Conservation (phyloP, 1,284 basidiomycete species). For the Uromyces viciae-fabae region DNA sequence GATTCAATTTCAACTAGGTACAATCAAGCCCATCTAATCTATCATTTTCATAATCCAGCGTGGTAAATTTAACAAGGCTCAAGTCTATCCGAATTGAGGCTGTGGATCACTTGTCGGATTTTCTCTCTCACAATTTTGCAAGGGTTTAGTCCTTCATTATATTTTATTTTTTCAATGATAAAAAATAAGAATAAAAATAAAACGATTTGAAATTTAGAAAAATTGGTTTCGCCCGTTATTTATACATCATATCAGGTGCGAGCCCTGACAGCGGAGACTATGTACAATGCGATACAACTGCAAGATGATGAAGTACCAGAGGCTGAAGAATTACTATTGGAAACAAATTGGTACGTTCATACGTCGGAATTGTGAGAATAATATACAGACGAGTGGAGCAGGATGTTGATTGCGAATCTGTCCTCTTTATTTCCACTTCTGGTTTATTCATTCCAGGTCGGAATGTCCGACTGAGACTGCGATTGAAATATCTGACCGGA, state of each 20-base stretch:
- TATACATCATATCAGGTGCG: slow-evolving; percentile 13
- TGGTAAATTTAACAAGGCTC: slow-evolving; percentile 18
- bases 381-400: too few relatives aligned
- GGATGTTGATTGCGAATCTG: too few relatives aligned
- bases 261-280: slow-evolving; percentile 24
- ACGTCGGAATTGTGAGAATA: too few relatives aligned
- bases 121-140: slow-evolving; percentile 21
- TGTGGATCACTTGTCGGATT: background rate
- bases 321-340: slow-evolving; percentile 9
- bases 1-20: background rate
- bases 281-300: slow-evolving; percentile 30
- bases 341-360: slow-evolving; percentile 31
- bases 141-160: background rate
- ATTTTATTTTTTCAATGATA: too few relatives aligned
- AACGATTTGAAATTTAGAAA: too few relatives aligned
- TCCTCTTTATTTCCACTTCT: too few relatives aligned
- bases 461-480: too few relatives aligned
- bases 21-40: background rate
- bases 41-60: slow-evolving; percentile 12
- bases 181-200: too few relatives aligned
- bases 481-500: too few relatives aligned
- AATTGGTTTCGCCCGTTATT: background rate
- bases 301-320: slow-evolving; percentile 29
- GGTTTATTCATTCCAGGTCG: too few relatives aligned
- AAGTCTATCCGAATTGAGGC: slow-evolving; percentile 11